Evolutionary conservation across 1,284 basidiomycete species (phyloP).

Genomic region (Golubevia pallescens): DNA sequence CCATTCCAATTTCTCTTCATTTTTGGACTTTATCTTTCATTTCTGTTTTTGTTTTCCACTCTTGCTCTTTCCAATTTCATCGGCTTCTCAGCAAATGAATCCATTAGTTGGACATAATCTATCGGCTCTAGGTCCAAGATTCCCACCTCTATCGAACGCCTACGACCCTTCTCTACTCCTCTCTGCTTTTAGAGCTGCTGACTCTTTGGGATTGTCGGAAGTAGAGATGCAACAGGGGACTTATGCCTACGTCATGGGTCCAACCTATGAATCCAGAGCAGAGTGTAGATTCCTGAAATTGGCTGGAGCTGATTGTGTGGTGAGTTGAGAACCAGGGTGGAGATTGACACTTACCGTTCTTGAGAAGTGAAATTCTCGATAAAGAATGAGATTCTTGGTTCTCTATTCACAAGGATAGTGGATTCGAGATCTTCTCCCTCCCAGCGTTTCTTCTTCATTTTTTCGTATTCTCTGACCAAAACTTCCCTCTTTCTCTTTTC

Average conservation of each 20-base stretch:
- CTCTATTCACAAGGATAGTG: too few relatives aligned
- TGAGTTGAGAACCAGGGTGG: too few relatives aligned
- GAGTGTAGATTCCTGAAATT: not conserved
- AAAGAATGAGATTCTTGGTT: too few relatives aligned
- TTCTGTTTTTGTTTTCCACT: not conserved
- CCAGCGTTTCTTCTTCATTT: too few relatives aligned
- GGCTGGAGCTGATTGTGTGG: not conserved
- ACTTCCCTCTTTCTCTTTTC: too few relatives aligned
- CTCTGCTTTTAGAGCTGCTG: constrained; percentile 29
- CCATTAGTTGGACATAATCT: constrained; percentile 37
- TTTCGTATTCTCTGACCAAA: too few relatives aligned
- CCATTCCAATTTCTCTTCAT: not conserved
- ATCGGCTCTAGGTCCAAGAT: constrained; percentile 28
- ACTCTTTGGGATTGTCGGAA: constrained; percentile 12
- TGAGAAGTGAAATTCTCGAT: too few relatives aligned
- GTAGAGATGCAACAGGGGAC: constrained; percentile 21
- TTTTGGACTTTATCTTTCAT: not conserved
- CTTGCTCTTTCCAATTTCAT: too few relatives aligned
- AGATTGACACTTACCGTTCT: too few relatives aligned
- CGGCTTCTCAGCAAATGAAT: too few relatives aligned
- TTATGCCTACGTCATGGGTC: constrained; percentile 42
- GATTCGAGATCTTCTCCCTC: too few relatives aligned
- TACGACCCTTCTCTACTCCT: constrained; percentile 32
- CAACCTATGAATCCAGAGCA: constrained; percentile 38
- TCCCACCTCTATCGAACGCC: constrained; percentile 42